Evolutionary conservation across 2,329 filamentous ascomycete genomes (phyloP).

Genomic region (Scedosporium minutisporum): DNA sequence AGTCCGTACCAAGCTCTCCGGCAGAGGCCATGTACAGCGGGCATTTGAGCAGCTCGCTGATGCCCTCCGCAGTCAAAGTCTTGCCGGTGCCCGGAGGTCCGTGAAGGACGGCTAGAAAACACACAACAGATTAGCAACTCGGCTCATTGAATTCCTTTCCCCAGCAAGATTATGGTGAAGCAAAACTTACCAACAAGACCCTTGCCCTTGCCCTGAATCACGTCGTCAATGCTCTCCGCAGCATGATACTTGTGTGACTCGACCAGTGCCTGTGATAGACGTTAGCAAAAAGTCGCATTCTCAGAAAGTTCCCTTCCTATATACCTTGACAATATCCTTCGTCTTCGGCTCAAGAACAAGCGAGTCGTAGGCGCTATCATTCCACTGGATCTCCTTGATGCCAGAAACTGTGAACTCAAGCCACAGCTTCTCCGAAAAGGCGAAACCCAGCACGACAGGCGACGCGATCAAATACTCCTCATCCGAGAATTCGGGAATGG

Average conservation of each 20-base stretch:
- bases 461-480: constrained; percentile 79
- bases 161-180: not conserved
- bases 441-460: constrained; percentile 76
- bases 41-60: constrained; percentile 71
- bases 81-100: constrained; percentile 38
- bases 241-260: constrained; percentile 77
- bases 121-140: constrained; percentile 11
- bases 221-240: constrained; percentile 72
- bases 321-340: constrained; percentile 48
- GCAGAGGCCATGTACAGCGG: constrained; percentile 78
- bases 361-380: constrained; percentile 71
- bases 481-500: constrained; percentile 55
- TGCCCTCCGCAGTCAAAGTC: constrained; percentile 42
- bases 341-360: constrained; percentile 59
- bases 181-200: constrained; percentile 56
- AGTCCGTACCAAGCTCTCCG: constrained; percentile 73
- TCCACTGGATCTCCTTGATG: constrained; percentile 75
- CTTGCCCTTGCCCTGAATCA: constrained; percentile 76
- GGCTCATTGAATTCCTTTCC: not conserved
- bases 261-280: constrained; percentile 53
- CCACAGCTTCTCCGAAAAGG: constrained; percentile 84
- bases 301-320: constrained; percentile 25
- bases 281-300: not conserved
- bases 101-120: constrained; percentile 55
- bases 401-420: constrained; percentile 76